Evolutionary conservation across 2,329 filamentous ascomycete species (phyloP).

Genomic region (Aspergillus sergii): DNA sequence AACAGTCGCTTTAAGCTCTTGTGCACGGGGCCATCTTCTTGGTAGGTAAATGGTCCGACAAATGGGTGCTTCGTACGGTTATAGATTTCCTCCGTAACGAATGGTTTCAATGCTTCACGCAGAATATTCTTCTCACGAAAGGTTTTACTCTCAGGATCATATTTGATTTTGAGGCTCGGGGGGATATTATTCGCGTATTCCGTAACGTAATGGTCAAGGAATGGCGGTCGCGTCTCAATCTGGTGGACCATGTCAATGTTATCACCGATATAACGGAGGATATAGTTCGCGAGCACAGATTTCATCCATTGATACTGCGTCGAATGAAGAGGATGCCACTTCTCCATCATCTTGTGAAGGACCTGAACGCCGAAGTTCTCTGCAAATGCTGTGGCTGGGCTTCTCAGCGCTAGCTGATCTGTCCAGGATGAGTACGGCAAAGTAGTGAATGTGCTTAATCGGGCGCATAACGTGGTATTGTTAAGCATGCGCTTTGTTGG

Average conservation of each 20-base stretch:
- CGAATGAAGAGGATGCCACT: constrained; percentile 12
- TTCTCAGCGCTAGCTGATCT: constrained; percentile 4
- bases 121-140: constrained; percentile 10
- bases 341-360: constrained; percentile 12
- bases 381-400: constrained; percentile 20
- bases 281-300: constrained; percentile 13
- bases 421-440: constrained; percentile 42
- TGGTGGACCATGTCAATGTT: constrained; percentile 30
- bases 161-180: constrained; percentile 24
- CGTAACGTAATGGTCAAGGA: constrained; percentile 36
- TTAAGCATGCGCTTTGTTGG: constrained; percentile 42
- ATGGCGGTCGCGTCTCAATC: constrained; percentile 33
- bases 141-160: constrained; percentile 1
- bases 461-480: constrained; percentile 39
- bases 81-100: constrained; percentile 9
- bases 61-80: constrained; percentile 51
- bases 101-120: constrained; percentile 10
- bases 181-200: constrained; percentile 31
- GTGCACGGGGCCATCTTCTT: constrained; percentile 48
- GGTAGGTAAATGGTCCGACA: constrained; percentile 48
- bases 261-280: constrained; percentile 23
- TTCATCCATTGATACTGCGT: constrained; percentile 18
- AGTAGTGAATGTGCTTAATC: constrained; percentile 35
- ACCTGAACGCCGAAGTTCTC: constrained; percentile 11
- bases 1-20: constrained; percentile 29